Conservation (phyloP, 2,329 filamentous ascomycete genomes). For the Fusarium torreyae region DNA sequence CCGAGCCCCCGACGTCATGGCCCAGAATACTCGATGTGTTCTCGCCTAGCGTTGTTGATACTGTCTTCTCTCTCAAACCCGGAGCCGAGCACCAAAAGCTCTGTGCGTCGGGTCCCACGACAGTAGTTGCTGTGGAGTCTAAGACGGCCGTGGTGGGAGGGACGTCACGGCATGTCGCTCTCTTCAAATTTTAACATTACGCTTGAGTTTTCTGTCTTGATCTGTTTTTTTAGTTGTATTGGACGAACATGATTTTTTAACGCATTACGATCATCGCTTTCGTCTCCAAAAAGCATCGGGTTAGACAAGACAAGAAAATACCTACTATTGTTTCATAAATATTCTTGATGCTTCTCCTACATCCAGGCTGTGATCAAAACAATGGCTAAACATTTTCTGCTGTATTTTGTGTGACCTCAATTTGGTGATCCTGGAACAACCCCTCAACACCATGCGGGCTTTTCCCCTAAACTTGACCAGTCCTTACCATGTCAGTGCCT, state of each 20-base stretch:
- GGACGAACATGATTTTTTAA: slow-evolving; percentile 47
- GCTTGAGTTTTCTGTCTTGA: slow-evolving; percentile 39
- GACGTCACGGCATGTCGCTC: slow-evolving; percentile 68
- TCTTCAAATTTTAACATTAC: slow-evolving; percentile 38
- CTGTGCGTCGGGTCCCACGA: slow-evolving; percentile 58
- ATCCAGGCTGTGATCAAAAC: not conserved
- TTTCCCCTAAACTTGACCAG: slow-evolving; percentile 37
- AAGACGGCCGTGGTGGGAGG: slow-evolving; percentile 70
- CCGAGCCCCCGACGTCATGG: slow-evolving; percentile 45
- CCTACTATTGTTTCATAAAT: slow-evolving; percentile 39
- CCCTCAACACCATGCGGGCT: slow-evolving; percentile 40
- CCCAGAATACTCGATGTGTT: slow-evolving; percentile 10
- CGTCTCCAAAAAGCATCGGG: slow-evolving; percentile 44
- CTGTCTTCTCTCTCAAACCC: slow-evolving; percentile 78
- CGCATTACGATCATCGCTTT: slow-evolving; percentile 44
- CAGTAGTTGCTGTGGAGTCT: slow-evolving; percentile 61
- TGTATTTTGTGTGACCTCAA: slow-evolving; percentile 3
- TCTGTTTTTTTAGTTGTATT: slow-evolving; percentile 40
- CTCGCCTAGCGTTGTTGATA: slow-evolving; percentile 54
- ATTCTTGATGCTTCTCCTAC: slow-evolving; percentile 27
- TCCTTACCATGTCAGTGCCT: slow-evolving; percentile 29
- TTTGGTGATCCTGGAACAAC: slow-evolving; percentile 26
- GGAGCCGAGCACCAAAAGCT: slow-evolving; percentile 34
- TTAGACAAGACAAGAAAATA: slow-evolving; percentile 51
- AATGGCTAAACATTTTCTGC: not conserved